A percentile compares a stretch with the other conserved stretches of the same genome.
These are phyloP conservation scores for Suillus bovinus DNA, from an alignment of 768 basidiomycete genomes.

Conservation along the genomic window DNA sequence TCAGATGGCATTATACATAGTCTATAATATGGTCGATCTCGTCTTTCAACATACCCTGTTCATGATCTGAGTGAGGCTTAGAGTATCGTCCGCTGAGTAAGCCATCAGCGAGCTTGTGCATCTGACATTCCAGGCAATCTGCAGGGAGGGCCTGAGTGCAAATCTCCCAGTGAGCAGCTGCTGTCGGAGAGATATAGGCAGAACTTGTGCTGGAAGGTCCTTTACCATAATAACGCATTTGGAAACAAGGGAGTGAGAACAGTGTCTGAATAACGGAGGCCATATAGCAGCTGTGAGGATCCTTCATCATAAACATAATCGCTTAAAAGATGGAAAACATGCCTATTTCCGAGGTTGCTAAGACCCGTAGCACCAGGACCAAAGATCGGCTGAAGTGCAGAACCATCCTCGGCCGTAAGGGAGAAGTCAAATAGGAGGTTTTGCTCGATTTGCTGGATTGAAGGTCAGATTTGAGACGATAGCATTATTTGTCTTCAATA, in stretches of 20 bases:
- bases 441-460: slow-evolving; percentile 86
- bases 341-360: slow-evolving; percentile 91
- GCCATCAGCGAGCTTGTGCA: slow-evolving; percentile 91
- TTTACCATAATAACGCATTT: slow-evolving; percentile 60
- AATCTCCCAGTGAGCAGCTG: slow-evolving; percentile 51
- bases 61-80: slow-evolving; percentile 46
- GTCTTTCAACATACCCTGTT: slow-evolving; percentile 13
- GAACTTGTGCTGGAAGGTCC: slow-evolving; percentile 15
- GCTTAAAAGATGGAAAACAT: slow-evolving; percentile 6
- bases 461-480: neutral
- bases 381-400: slow-evolving; percentile 84
- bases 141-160: slow-evolving; percentile 75
- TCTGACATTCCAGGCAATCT: slow-evolving; percentile 91
- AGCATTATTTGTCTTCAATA: neutral
- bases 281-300: slow-evolving; percentile 83
- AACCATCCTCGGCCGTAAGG: slow-evolving; percentile 82
- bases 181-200: slow-evolving; percentile 28
- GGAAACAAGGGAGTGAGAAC: slow-evolving; percentile 80
- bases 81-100: slow-evolving; percentile 92
- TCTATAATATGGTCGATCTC: slow-evolving; percentile 13
- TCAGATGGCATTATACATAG: slow-evolving; percentile 13
- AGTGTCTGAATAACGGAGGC: slow-evolving; percentile 88
- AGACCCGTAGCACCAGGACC: slow-evolving; percentile 90
- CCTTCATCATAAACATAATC: neutral
- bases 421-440: slow-evolving; percentile 95